Evolutionary conservation across 129 eudicot species (phyloP), one percentile per base, ranked within the genome.

Genomic region (Artemisia argyi): DNA sequence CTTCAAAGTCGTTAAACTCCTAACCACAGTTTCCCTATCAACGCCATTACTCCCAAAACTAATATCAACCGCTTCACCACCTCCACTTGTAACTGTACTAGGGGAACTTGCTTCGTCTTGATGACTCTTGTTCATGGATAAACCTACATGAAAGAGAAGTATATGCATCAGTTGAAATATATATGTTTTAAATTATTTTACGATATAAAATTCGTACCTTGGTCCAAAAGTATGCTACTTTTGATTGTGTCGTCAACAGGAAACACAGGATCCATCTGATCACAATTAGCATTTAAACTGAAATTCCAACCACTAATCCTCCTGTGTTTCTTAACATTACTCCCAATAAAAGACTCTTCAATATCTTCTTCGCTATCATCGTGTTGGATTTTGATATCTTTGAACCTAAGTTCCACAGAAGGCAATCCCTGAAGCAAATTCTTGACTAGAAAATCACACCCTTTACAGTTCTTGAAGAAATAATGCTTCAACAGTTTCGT

Each of bases 271-370:
- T 85, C 83, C 52, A 85, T 46, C 61, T 78, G 74, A 73, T 82
- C 85, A 62, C 67, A 62, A 16, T 54, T 54, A 14, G 78, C 91
- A 11, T 87, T 86, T 61, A 78, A 78, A 48, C 84, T 91, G 66
- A 91, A 91, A 54, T 91, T 91, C 97, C 95, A 91, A 11, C 97
- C 97, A 74, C 92, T 86, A 26, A 90, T 85, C 73, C 97, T 85
- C 73, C 91, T 85, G 4, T 84, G 76, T 61, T 76, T 76, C 61
- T 75, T 86, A 74, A 61, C 71, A 52, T 52, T 75, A 55, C 72
- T 69, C 55, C 74, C 86, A 3, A 19, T 22, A 63, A 54, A 46
- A 30, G 16, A 70, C 62, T 66, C 83, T 24, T 76, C 82, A 14
- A 15, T 76, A 2, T 81, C 85, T 1, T 71, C 82, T 12, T 78